Percentiles rank a stretch among this genome's conserved stretches.
Conservation (phyloP, 176 grass and related monocot genomes). For the Rhipidocladum racemiflorum region DNA sequence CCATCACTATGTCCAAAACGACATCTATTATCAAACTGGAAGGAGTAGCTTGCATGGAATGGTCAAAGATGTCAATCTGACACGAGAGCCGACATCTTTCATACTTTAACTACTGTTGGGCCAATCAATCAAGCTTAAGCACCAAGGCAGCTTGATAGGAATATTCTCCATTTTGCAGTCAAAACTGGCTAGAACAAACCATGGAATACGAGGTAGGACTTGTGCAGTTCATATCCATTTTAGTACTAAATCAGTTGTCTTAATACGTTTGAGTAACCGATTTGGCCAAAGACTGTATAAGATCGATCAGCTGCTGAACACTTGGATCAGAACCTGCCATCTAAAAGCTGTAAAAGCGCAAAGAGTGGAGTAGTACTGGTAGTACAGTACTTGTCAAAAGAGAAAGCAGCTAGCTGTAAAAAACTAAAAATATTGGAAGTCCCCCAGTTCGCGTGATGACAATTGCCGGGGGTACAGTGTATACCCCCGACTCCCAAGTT, state of each 20-base stretch:
- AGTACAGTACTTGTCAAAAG: neutral
- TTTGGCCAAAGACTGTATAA: neutral
- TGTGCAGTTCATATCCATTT: neutral
- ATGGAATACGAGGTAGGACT: neutral
- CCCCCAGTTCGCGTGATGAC: neutral
- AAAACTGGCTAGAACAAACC: neutral
- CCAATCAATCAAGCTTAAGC: neutral
- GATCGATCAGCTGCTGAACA: neutral
- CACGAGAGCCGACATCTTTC: constrained; percentile 4
- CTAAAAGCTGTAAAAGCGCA: neutral
- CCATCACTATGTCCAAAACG: no score
- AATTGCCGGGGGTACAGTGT: neutral
- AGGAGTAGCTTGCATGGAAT: no score
- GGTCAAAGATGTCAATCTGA: constrained; percentile 8
- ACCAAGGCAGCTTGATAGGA: neutral
- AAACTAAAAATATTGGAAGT: neutral
- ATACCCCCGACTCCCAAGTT: neutral
- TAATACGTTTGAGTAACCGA: neutral
- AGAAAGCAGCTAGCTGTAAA: neutral
- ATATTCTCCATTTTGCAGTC: neutral
- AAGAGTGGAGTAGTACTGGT: neutral
- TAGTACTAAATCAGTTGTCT: neutral
- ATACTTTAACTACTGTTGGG: neutral
- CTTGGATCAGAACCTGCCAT: neutral
- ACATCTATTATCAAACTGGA: no score